Conservation (phyloP, 805 yeast species). For the Saturnispora gosingensis region DNA sequence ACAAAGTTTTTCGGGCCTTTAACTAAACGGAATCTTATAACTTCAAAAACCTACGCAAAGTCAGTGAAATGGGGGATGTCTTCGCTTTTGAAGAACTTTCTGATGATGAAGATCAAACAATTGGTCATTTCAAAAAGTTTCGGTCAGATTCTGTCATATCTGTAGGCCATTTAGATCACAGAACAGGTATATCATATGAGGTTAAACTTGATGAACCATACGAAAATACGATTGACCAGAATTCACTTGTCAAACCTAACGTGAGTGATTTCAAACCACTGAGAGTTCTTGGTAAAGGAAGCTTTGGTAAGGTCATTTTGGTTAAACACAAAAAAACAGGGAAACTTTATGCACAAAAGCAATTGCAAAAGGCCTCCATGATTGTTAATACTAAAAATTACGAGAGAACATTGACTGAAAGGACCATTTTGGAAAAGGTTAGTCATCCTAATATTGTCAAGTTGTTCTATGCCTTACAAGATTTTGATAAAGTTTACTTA, state of each 20-base stretch:
- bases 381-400: slow-evolving; percentile 47
- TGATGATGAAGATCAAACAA: not conserved
- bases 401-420: slow-evolving; percentile 74
- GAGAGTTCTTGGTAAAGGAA: slow-evolving; percentile 77
- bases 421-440: slow-evolving; percentile 60
- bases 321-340: slow-evolving; percentile 59
- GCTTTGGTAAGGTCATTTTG: slow-evolving; percentile 77
- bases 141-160: slow-evolving; percentile 26
- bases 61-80: not conserved
- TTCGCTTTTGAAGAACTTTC: not conserved
- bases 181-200: slow-evolving; percentile 42
- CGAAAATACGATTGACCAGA: slow-evolving; percentile 9
- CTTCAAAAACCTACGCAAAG: not conserved
- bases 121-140: slow-evolving; percentile 19
- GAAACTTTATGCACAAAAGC: slow-evolving; percentile 76
- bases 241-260: slow-evolving; percentile 13
- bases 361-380: slow-evolving; percentile 72
- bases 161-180: slow-evolving; percentile 23
- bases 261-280: slow-evolving; percentile 61
- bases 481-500: slow-evolving; percentile 62
- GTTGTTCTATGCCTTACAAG: slow-evolving; percentile 77
- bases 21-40: not conserved
- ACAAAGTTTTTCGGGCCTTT: not conserved
- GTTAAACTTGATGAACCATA: slow-evolving; percentile 37
- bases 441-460: slow-evolving; percentile 78